phyloP scores from a whole-genome alignment of 208 protist genomes.

The Acanthamoeba royreba region DNA sequence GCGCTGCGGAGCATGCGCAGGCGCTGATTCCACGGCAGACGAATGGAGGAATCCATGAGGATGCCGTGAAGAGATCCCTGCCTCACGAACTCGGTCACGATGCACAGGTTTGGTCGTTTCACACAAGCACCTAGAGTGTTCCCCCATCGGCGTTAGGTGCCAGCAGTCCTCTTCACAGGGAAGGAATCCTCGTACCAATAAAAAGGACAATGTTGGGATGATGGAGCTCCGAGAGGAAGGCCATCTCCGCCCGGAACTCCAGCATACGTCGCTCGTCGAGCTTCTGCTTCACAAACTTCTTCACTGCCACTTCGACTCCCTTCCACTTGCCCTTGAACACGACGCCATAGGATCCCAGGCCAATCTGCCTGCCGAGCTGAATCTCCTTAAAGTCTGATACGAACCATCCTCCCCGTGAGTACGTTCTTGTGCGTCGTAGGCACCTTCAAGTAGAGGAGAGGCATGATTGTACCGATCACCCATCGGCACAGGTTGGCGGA shows the following conservation, averaged over 20 bases:
- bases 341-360: neutral
- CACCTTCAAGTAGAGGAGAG: too few relatives aligned
- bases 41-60: neutral
- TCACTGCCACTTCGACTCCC: neutral
- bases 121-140: neutral
- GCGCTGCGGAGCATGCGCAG: neutral
- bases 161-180: neutral
- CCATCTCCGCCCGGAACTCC: neutral
- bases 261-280: neutral
- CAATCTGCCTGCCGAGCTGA: neutral
- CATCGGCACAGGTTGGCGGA: constrained; percentile 11
- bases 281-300: neutral
- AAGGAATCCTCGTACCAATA: neutral
- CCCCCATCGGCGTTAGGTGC: too few relatives aligned
- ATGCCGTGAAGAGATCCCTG: constrained; percentile 57
- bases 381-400: neutral
- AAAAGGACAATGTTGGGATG: neutral
- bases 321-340: neutral
- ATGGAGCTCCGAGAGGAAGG: neutral
- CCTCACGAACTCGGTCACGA: constrained; percentile 68
- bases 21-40: neutral
- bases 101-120: constrained; percentile 64
- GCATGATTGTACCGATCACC: too few relatives aligned
- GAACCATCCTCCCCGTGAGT: too few relatives aligned
- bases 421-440: too few relatives aligned